Percentiles rank a stretch among this genome's conserved stretches.
Conservation (phyloP, 2,329 filamentous ascomycete species). For the Neoascochyta sp. region DNA sequence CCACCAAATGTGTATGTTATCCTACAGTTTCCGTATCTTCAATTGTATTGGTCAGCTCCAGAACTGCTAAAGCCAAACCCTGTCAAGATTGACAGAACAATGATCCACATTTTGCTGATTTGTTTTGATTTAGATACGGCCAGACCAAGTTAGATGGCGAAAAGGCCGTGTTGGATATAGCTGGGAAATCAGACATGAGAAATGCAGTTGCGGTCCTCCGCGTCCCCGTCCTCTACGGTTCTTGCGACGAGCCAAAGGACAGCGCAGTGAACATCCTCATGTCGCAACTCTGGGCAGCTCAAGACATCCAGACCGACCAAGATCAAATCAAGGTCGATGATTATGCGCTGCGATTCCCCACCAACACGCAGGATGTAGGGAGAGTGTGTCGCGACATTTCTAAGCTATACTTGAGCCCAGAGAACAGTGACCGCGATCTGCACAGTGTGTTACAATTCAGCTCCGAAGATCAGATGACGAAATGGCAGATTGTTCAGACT, state of each 20-base stretch:
- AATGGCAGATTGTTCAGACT: slow-evolving; percentile 79
- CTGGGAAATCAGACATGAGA: slow-evolving; percentile 15
- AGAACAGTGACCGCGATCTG: slow-evolving; percentile 46
- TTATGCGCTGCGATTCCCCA: slow-evolving; percentile 80
- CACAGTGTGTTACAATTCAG: slow-evolving; percentile 78
- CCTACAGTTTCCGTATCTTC: no score
- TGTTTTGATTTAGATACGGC: no score
- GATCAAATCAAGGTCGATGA: slow-evolving; percentile 70
- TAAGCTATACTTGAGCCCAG: slow-evolving; percentile 54
- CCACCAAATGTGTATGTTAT: slow-evolving; percentile 66
- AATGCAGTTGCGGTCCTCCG: slow-evolving; percentile 60
- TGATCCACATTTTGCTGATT: no score
- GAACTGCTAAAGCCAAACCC: no score
- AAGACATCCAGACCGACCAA: slow-evolving; percentile 49
- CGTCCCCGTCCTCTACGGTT: slow-evolving; percentile 80
- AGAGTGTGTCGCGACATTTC: slow-evolving; percentile 74
- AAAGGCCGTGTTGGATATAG: slow-evolving; percentile 64
- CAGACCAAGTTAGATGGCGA: slow-evolving; percentile 71
- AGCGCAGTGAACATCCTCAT: slow-evolving; percentile 81
- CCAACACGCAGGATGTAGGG: slow-evolving; percentile 82
- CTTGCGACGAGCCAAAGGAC: slow-evolving; percentile 63
- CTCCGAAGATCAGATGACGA: slow-evolving; percentile 80
- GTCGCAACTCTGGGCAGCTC: slow-evolving; percentile 70
- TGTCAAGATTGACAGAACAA: no score
- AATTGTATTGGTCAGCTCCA: no score